Conservation (phyloP, 768 basidiomycete genomes). For the Mycena rosella region DNA sequence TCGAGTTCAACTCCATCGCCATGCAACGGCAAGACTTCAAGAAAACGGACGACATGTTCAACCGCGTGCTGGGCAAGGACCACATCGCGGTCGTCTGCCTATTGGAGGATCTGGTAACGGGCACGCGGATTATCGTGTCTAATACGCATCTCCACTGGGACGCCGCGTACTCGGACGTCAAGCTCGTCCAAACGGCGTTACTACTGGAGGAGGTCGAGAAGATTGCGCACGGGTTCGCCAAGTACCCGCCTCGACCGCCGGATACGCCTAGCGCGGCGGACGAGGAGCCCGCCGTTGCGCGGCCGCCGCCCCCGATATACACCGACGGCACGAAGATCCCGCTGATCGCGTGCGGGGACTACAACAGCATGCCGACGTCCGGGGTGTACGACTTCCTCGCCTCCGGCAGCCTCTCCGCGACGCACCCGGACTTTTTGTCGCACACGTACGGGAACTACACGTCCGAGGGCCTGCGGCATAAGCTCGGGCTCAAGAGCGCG, state of each 20-base stretch:
- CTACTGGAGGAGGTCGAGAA: slow-evolving; percentile 95
- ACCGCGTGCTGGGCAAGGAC: slow-evolving; percentile 95
- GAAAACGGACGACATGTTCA: slow-evolving; percentile 99
- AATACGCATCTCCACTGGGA: slow-evolving; percentile 97
- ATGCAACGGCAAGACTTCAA: slow-evolving; percentile 95
- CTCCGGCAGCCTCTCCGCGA: slow-evolving; percentile 72
- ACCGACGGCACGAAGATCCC: slow-evolving; percentile 92
- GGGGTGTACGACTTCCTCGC: slow-evolving; percentile 94
- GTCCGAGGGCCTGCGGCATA: slow-evolving; percentile 86
- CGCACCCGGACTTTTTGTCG: slow-evolving; percentile 93
- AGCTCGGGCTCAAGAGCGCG: slow-evolving; percentile 85
- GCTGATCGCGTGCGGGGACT: slow-evolving; percentile 92
- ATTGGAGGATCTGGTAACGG: slow-evolving; percentile 89
- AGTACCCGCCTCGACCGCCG: slow-evolving; percentile 75
- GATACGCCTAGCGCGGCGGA: slow-evolving; percentile 49
- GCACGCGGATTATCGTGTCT: slow-evolving; percentile 88
- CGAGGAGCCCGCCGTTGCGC: slow-evolving; percentile 43
- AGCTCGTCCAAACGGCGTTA: slow-evolving; percentile 95
- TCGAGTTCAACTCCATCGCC: slow-evolving; percentile 94
- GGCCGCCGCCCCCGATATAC: slow-evolving; percentile 76
- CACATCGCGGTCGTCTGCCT: slow-evolving; percentile 90
- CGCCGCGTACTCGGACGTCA: slow-evolving; percentile 93
- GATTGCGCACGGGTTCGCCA: slow-evolving; percentile 86
- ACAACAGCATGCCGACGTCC: slow-evolving; percentile 88
- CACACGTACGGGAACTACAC: slow-evolving; percentile 95